Base-by-base conservation (phyloP, 1,139 yeast genomes). In the Suhomyces choctaworum region DNA sequence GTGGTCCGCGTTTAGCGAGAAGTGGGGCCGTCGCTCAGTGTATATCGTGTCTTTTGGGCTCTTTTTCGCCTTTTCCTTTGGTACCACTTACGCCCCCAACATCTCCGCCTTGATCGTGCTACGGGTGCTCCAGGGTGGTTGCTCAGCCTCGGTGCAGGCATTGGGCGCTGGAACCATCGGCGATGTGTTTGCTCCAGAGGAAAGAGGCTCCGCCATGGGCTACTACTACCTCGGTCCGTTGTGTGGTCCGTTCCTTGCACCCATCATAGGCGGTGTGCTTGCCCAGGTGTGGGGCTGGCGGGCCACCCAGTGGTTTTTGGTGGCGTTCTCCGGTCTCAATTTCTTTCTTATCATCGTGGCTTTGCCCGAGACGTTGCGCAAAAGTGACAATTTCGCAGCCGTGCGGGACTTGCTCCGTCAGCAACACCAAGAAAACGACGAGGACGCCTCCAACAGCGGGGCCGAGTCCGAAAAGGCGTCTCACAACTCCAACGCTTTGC, bases 91-190 rank as follows among this genome's bases (percentile, higher is more conserved):
- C 22, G 66, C 89, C 1, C 82, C 80, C 2, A 69, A 62, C 39
- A 81, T 88, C 25, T 72, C 72, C 1, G 69, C 79, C 31, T 69
- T 88, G 34, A 82, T 87, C 50, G 78, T 76, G 1, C 74, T 87
- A 36, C 70, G 96, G 47, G 76, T 84, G 11, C 57, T 86, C 3
- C 73, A 83, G 31, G 96, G 95, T 40, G 94, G 88, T 0, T 79
- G 86, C 37, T 82, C 90, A 2, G 94, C 95, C 0, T 78, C 90
- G 27, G 95, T 87, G 1, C 96, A 87, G 57, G 79, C 94, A 3
- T 88, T 87, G 5, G 96, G 96, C 1, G 96, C 96, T 0, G 96
- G 95, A 3, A 85, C 95, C 0, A 79, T 88, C 28, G 76, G 86
- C 12, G 96, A 88, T 52, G 58, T 88, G 25, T 88, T 70, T 51